Evolutionary conservation across 2,329 filamentous ascomycete genomes (phyloP).

Genomic region (Cladosporium sp.): DNA sequence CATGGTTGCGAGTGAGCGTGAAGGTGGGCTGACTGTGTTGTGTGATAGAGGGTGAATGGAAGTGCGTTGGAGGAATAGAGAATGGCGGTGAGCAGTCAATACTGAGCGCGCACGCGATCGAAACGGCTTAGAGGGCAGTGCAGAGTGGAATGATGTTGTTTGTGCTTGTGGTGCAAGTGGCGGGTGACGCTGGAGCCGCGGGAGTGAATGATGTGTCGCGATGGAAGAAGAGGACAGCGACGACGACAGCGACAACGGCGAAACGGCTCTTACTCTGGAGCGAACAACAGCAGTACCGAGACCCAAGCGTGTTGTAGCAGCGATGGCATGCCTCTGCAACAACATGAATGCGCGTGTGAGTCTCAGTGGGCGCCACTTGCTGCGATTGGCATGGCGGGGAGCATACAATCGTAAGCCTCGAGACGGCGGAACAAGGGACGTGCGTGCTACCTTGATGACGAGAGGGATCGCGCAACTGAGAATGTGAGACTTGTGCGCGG

Average conservation of each 20-base stretch:
- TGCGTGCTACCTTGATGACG: background rate
- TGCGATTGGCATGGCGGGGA: background rate
- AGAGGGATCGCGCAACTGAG: background rate
- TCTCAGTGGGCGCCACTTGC: background rate
- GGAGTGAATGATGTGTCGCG: background rate
- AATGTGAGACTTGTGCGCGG: background rate
- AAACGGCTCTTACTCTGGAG: background rate
- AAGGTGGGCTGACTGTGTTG: background rate
- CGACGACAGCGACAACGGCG: background rate
- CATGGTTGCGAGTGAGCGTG: slow-evolving; percentile 15
- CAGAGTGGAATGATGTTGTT: background rate
- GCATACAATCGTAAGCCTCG: background rate
- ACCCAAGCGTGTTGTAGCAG: background rate
- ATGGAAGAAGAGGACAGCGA: background rate
- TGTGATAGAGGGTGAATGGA: background rate
- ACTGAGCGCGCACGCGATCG: background rate
- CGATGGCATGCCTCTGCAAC: background rate
- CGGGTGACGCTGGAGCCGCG: background rate
- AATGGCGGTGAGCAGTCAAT: background rate
- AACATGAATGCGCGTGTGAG: background rate
- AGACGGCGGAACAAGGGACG: background rate
- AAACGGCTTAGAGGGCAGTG: background rate
- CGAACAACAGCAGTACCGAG: background rate
- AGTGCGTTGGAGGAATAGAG: background rate
- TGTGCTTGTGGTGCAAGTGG: background rate